phyloP scores from a whole-genome alignment of 2,329 filamentous ascomycete species.

The Cordyceps cicadae region DNA sequence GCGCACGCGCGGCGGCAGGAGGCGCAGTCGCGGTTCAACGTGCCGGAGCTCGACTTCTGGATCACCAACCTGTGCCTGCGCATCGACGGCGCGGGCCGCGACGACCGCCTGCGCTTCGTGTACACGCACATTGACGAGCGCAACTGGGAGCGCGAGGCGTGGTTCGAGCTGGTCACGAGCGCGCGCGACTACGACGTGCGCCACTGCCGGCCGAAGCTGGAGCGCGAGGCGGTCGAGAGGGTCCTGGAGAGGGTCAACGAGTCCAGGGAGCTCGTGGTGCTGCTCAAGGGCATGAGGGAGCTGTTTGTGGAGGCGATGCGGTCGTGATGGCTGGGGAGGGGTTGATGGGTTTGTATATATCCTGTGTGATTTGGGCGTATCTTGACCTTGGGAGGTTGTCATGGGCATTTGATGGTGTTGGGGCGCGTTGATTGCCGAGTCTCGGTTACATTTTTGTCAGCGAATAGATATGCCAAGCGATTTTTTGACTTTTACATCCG shows the following conservation, averaged over 20 bases:
- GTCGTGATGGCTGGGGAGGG: constrained; percentile 23
- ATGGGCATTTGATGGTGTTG: background rate
- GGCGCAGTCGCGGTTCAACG: constrained; percentile 77
- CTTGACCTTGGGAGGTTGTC: background rate
- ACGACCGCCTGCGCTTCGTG: constrained; percentile 82
- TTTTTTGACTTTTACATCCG: background rate
- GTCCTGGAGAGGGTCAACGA: constrained; percentile 78
- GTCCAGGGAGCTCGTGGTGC: constrained; percentile 58
- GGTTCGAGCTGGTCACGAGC: constrained; percentile 83
- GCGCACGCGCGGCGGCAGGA: constrained; percentile 68
- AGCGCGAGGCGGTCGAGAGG: constrained; percentile 66
- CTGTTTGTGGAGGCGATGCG: constrained; percentile 63
- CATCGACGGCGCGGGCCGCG: constrained; percentile 79
- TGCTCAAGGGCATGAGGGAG: constrained; percentile 77
- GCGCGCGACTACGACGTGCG: constrained; percentile 78
- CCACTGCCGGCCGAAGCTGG: constrained; percentile 73
- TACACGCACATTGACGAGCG: constrained; percentile 81
- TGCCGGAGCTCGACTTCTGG: constrained; percentile 94
- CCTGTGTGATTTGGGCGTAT: background rate
- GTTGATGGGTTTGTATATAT: background rate
- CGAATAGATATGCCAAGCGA: background rate
- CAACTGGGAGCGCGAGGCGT: constrained; percentile 81
- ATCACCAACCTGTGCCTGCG: constrained; percentile 79
- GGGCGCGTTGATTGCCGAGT: too few species aligned
- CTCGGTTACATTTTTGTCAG: background rate